phyloP scores from a whole-genome alignment of 371 early-diverging fungal species.

The Zopfochytrium polystomum region DNA sequence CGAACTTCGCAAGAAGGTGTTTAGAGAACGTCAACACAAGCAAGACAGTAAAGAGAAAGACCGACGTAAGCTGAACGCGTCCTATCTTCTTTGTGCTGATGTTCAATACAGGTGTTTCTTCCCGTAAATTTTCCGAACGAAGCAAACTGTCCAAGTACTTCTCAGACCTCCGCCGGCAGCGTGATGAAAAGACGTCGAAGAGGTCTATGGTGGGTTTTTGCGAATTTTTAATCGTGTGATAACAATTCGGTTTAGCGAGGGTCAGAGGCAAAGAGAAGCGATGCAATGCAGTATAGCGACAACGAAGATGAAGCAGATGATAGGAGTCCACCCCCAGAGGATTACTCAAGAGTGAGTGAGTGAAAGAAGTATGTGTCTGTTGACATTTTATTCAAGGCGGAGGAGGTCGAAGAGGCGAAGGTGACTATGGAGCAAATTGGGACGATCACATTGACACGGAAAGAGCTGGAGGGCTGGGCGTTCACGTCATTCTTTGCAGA shows the following conservation, averaged over 20 bases:
- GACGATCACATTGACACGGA: constrained; percentile 10
- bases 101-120: neutral
- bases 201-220: constrained; percentile 1
- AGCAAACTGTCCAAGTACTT: constrained; percentile 16
- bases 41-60: too few relatives aligned
- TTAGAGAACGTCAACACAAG: too few relatives aligned
- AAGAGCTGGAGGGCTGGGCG: constrained; percentile 21
- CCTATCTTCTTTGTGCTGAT: neutral
- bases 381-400: neutral
- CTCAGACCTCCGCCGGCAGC: constrained; percentile 14
- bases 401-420: neutral
- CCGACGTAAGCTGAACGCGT: too few relatives aligned
- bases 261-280: neutral
- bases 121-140: constrained; percentile 6
- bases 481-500: constrained; percentile 20
- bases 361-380: neutral
- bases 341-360: too few relatives aligned
- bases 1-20: constrained; percentile 24
- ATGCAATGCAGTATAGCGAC: constrained; percentile 8
- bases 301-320: constrained; percentile 2
- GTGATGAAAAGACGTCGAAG: constrained; percentile 20
- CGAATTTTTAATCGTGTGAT: neutral
- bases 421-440: constrained; percentile 1
- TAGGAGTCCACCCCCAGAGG: neutral
- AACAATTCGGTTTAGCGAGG: neutral